Evolutionary conservation across 768 basidiomycete genomes (phyloP), one percentile per base, ranked within the genome.

Genomic region (Lactarius sp.): DNA sequence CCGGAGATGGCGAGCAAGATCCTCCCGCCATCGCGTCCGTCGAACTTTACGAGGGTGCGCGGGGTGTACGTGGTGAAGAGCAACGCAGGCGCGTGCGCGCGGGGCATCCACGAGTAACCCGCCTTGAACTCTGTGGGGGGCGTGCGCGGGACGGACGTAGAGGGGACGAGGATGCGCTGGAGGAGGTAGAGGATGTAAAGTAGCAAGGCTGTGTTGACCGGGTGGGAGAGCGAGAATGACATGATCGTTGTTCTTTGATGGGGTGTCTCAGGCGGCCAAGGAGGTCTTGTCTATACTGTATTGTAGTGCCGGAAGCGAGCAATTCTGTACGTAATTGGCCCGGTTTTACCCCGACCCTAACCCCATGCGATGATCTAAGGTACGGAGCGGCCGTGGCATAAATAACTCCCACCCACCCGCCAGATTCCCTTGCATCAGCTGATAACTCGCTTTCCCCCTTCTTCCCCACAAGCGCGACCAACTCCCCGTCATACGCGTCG

Each of bases 21-120:
- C 65, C 89, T 78, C 36, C 84, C 83, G 18, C 82, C 81, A 52
- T 87, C 79, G 55, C 77, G 77, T 33, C 90, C 86, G 68, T 82
- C 79, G 73, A 86, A 93, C 0, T 82, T 83, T 50, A 75, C 77
- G 31, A 96, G 77, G 2, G 91, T 87, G 73, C 82, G 84, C 0
- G 95, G 86, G 0, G 91, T 95, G 72, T 85, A 97, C 0, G 82
- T 83, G 72, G 84, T 81, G 76, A 85, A 94, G 22, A 94, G 73
- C 20, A 93, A 80, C 0, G 89, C 86, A 2, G 88, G 85, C 2
- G 90, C 86, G 69, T 96, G 94, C 0, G 81, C 69, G 67, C 87
- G 85, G 0, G 96, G 96, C 79, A 93, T 83, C 93, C 94, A 98
- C 68, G 92, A 89, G 79, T 98, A 98, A 1, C 86, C 84, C 0